Evolutionary conservation across 2,329 filamentous ascomycete species (phyloP).

Genomic region (Diaporthe sp.): DNA sequence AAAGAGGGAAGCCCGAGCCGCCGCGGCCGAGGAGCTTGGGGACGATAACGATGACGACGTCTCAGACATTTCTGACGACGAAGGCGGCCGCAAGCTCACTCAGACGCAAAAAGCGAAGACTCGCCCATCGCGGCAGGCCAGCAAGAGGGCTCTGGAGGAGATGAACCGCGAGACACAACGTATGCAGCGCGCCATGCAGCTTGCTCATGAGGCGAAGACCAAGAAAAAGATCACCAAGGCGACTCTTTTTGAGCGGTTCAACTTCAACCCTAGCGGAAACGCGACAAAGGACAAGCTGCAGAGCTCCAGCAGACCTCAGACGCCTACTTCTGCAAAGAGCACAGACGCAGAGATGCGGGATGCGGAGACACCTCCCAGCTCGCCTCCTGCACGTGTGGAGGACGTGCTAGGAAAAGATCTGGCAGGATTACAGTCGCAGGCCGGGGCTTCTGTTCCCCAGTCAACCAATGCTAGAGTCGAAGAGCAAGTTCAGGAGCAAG

Average conservation of each 20-base stretch:
- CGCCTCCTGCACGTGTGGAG: constrained; percentile 62
- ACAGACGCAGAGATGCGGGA: constrained; percentile 66
- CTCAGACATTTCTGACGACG: constrained; percentile 71
- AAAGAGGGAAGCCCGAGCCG: constrained; percentile 58
- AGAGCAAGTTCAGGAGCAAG: constrained; percentile 1
- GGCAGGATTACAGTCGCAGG: constrained; percentile 19
- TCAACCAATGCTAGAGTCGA: constrained; percentile 37
- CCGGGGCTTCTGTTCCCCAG: constrained; percentile 15
- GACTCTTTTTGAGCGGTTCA: constrained; percentile 86
- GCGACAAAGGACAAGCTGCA: constrained; percentile 46
- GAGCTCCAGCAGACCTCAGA: constrained; percentile 69
- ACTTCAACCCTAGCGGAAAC: constrained; percentile 68
- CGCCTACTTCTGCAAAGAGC: constrained; percentile 57
- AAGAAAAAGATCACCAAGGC: constrained; percentile 91
- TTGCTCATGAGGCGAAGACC: constrained; percentile 89
- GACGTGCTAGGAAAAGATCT: constrained; percentile 36
- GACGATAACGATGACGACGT: constrained; percentile 60
- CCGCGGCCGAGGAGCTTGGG: constrained; percentile 56
- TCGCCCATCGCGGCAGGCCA: constrained; percentile 84
- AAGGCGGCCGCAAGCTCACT: constrained; percentile 74
- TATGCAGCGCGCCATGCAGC: constrained; percentile 88
- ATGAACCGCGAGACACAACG: constrained; percentile 96
- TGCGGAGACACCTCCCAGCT: constrained; percentile 79
- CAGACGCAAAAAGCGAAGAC: constrained; percentile 73
- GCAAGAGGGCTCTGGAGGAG: constrained; percentile 94